These are phyloP conservation scores for Ambispora gerdemannii DNA, from an alignment of 192 early-diverging fungal genomes.

Conservation along the genomic window DNA sequence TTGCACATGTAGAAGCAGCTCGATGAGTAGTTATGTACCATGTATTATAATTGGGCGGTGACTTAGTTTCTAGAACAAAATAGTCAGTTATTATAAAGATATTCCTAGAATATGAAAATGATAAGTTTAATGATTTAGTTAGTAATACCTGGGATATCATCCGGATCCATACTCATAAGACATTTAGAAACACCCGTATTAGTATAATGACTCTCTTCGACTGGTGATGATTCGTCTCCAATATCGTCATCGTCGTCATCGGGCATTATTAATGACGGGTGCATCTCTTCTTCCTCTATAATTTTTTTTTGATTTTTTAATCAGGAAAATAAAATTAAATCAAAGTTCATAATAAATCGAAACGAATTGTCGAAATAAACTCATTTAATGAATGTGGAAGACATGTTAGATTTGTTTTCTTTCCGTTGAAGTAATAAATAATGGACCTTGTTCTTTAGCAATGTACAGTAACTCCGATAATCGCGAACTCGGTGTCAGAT, in stretches of 20 bases:
- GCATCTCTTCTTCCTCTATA: slow-evolving; percentile 41
- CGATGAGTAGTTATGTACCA: slow-evolving; percentile 80
- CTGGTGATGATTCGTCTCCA: slow-evolving; percentile 29
- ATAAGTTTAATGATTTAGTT: slow-evolving; percentile 15
- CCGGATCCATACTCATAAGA: slow-evolving; percentile 35
- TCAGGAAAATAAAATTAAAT: slow-evolving; percentile 20
- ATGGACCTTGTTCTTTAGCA: slow-evolving; percentile 56
- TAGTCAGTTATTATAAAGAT: not conserved
- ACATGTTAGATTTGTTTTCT: no score
- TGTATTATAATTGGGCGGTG: slow-evolving; percentile 54
- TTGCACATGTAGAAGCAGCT: slow-evolving; percentile 62
- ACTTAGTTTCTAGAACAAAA: slow-evolving; percentile 31
- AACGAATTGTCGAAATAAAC: no score
- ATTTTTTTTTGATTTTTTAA: not conserved
- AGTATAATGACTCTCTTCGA: slow-evolving; percentile 30
- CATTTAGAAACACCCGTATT: slow-evolving; percentile 14
- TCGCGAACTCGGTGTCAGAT: slow-evolving; percentile 56
- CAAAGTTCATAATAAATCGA: slow-evolving; percentile 7
- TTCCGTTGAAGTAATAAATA: not conserved
- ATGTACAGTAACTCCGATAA: slow-evolving; percentile 61
- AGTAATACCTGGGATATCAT: slow-evolving; percentile 41
- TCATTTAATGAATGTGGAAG: no score
- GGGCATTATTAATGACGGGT: slow-evolving; percentile 35
- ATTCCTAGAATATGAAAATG: not conserved
- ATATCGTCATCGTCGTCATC: slow-evolving; percentile 30